Evolutionary conservation across 805 yeast genomes (phyloP).

Genomic region (Spathaspora girioi): DNA sequence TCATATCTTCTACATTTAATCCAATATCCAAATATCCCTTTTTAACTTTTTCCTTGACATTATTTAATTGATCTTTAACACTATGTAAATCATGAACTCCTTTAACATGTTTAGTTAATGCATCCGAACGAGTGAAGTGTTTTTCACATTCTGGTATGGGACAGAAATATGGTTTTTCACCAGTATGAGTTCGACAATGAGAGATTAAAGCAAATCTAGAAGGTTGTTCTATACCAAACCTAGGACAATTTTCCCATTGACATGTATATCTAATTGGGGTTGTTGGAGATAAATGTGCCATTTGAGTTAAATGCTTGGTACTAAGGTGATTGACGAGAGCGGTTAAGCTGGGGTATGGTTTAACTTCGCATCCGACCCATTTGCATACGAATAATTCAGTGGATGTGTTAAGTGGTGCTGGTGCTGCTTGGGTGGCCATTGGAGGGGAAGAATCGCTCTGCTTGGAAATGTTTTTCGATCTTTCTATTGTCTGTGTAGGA

Average conservation of each 20-base stretch:
- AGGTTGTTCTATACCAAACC: slow-evolving; percentile 49
- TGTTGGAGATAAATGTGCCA: slow-evolving; percentile 15
- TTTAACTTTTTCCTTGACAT: slow-evolving; percentile 26
- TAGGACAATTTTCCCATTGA: slow-evolving; percentile 58
- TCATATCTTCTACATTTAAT: slow-evolving; percentile 18
- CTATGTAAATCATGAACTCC: slow-evolving; percentile 54
- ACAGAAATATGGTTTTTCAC: slow-evolving; percentile 65
- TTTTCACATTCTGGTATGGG: slow-evolving; percentile 63
- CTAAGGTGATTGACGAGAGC: slow-evolving; percentile 30
- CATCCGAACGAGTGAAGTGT: slow-evolving; percentile 57
- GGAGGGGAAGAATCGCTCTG: neutral
- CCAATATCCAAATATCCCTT: slow-evolving; percentile 25
- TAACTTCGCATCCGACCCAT: slow-evolving; percentile 28
- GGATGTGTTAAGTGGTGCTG: neutral
- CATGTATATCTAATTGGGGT: slow-evolving; percentile 44
- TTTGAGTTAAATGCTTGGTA: slow-evolving; percentile 21
- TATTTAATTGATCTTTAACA: slow-evolving; percentile 28
- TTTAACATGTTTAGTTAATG: slow-evolving; percentile 60
- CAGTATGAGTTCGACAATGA: slow-evolving; percentile 64
- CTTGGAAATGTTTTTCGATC: neutral
- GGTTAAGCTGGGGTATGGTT: slow-evolving; percentile 17
- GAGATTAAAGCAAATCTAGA: slow-evolving; percentile 56
- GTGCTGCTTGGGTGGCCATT: neutral
- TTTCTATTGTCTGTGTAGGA: neutral
- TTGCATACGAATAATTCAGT: slow-evolving; percentile 19